phyloP scores from a whole-genome alignment of 352 stramenopile species.

The Phytopythium montanum region DNA sequence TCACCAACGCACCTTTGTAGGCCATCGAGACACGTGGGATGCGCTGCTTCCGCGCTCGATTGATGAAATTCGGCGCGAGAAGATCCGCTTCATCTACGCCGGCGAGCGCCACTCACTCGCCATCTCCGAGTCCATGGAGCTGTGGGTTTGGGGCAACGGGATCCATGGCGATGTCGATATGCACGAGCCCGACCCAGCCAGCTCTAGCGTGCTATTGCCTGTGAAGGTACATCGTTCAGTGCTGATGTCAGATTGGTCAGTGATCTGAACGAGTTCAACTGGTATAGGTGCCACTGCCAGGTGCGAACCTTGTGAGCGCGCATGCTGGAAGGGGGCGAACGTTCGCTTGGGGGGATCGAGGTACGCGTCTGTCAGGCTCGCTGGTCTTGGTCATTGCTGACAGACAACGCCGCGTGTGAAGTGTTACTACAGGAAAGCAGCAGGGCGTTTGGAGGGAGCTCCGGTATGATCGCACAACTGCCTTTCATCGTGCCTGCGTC shows the following conservation, averaged over 20 bases:
- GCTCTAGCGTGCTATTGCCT: slow-evolving; percentile 49
- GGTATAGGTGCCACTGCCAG: slow-evolving; percentile 38
- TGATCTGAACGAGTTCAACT: neutral
- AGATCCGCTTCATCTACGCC: slow-evolving; percentile 55
- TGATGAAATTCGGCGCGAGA: slow-evolving; percentile 58
- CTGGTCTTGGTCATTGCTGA: neutral
- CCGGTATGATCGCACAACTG: slow-evolving; percentile 9
- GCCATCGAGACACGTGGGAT: slow-evolving; percentile 76
- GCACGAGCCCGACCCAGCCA: slow-evolving; percentile 33
- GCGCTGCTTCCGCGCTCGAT: slow-evolving; percentile 49
- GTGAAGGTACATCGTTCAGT: slow-evolving; percentile 24
- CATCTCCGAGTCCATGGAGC: slow-evolving; percentile 46
- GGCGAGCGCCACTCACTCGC: slow-evolving; percentile 68
- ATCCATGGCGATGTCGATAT: slow-evolving; percentile 53
- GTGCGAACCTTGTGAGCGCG: slow-evolving; percentile 50
- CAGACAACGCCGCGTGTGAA: neutral
- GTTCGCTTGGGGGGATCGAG: slow-evolving; percentile 78
- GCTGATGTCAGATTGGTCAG: neutral
- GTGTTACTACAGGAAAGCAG: neutral
- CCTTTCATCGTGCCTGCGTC: neutral
- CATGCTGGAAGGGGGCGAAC: slow-evolving; percentile 57
- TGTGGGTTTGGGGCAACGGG: slow-evolving; percentile 79
- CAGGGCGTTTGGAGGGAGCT: slow-evolving; percentile 23
- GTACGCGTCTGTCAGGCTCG: slow-evolving; percentile 13
- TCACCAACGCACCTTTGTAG: slow-evolving; percentile 13